These are phyloP conservation scores for Colletotrichum caudatum DNA, from an alignment of 2,329 filamentous ascomycete species.

Conservation along the genomic window DNA sequence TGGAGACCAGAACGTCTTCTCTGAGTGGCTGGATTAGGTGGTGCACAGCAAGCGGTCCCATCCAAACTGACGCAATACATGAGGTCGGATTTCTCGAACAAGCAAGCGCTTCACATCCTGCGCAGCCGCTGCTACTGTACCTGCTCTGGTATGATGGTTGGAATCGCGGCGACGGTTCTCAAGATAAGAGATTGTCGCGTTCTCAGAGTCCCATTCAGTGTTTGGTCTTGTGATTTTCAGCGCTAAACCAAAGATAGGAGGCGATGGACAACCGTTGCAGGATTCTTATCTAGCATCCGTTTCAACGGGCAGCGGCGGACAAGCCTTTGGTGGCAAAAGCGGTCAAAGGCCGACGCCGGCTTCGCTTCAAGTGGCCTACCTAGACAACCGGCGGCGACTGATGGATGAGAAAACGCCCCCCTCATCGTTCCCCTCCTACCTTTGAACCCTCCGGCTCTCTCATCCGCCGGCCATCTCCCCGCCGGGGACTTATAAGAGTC, in stretches of 20 bases:
- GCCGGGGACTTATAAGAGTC: conserved; percentile 13
- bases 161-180: conserved; percentile 9
- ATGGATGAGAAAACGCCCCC: conserved; percentile 21
- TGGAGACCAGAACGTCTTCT: conserved; percentile 24
- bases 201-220: conserved; percentile 2
- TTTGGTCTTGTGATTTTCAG: neutral
- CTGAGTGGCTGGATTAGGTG: conserved; percentile 31
- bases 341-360: conserved; percentile 28
- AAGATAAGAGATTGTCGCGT: conserved; percentile 23
- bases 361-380: conserved; percentile 7
- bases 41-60: conserved; percentile 24
- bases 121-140: conserved; percentile 39
- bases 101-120: conserved; percentile 27
- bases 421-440: neutral
- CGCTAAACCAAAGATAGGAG: conserved; percentile 36
- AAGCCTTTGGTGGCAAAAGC: conserved; percentile 15
- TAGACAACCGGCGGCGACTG: neutral
- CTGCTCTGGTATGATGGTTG: conserved; percentile 7
- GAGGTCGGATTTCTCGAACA: conserved; percentile 30
- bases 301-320: conserved; percentile 19
- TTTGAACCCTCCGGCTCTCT: conserved; percentile 2
- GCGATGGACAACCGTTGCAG: conserved; percentile 31
- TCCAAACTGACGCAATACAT: conserved; percentile 36
- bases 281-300: conserved; percentile 21
- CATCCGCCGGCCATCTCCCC: conserved; percentile 14